Conservation (phyloP, 768 basidiomycete genomes). For the Coprinopsis strossmayeri region DNA sequence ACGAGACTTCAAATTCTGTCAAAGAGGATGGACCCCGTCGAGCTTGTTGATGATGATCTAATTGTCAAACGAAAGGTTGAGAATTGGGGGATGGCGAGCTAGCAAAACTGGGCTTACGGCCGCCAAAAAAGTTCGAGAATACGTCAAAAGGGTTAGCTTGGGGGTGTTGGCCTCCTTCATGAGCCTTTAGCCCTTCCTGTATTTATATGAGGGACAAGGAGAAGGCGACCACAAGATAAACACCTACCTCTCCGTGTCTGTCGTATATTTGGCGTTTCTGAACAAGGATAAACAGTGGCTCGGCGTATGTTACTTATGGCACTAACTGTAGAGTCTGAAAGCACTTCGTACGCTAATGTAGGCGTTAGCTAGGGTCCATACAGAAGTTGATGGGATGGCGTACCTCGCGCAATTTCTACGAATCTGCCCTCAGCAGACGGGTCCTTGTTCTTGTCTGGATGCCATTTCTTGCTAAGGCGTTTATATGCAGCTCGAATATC, state of each 20-base stretch:
- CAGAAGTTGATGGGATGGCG: conserved; percentile 14
- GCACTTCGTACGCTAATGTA: conserved; percentile 80
- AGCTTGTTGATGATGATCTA: conserved; percentile 45
- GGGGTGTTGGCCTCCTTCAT: conserved; percentile 78
- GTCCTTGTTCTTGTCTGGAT: conserved; percentile 95
- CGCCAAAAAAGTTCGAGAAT: conserved; percentile 90
- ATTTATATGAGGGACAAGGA: background rate
- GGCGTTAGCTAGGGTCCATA: conserved; percentile 2
- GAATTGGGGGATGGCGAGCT: background rate
- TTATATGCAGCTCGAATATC: conserved; percentile 94
- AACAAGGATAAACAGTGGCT: conserved; percentile 7
- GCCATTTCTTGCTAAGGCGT: conserved; percentile 78
- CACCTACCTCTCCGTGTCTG: conserved; percentile 80
- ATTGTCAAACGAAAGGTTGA: background rate
- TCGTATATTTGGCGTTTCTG: conserved; percentile 95
- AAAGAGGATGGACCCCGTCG: conserved; percentile 72
- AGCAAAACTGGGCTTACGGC: conserved; percentile 59
- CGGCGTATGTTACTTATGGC: background rate
- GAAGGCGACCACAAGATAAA: background rate
- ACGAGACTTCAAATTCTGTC: conserved; percentile 78
- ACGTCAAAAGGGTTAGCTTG: conserved; percentile 90
- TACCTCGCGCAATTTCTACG: conserved; percentile 87
- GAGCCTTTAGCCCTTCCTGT: conserved; percentile 90
- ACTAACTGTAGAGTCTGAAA: conserved; percentile 76
- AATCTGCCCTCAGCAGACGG: conserved; percentile 78